Percentiles rank a stretch among this genome's conserved stretches.
phyloP scores from a whole-genome alignment of 441 rosid species.

The Croton setiger region DNA sequence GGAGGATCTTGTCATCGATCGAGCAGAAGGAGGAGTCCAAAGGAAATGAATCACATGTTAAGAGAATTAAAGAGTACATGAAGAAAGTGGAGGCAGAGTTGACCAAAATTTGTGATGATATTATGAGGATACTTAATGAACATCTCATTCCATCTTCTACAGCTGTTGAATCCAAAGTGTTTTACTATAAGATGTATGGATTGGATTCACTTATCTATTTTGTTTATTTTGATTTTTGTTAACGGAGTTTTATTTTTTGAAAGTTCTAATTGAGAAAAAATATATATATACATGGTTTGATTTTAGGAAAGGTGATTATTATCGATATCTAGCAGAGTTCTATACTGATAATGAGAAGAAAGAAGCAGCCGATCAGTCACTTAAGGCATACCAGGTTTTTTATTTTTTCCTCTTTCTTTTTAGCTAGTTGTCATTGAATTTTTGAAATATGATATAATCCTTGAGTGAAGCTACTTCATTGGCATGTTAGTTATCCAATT shows the following conservation, averaged over 20 bases:
- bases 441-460: neutral
- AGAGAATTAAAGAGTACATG: slow-evolving; percentile 30
- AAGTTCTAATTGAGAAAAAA: neutral
- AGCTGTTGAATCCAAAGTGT: slow-evolving; percentile 26
- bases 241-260: neutral
- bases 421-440: neutral
- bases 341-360: slow-evolving; percentile 42
- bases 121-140: slow-evolving; percentile 19
- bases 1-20: slow-evolving; percentile 34
- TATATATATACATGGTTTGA: neutral
- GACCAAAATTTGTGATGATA: slow-evolving; percentile 22
- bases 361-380: slow-evolving; percentile 52
- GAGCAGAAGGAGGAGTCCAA: slow-evolving; percentile 32
- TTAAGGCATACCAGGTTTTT: slow-evolving; percentile 47
- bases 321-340: slow-evolving; percentile 49
- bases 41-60: slow-evolving; percentile 27
- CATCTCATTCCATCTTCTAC: slow-evolving; percentile 23
- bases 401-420: neutral
- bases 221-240: neutral
- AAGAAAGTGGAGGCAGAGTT: slow-evolving; percentile 24
- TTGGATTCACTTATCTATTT: neutral
- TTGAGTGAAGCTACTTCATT: neutral
- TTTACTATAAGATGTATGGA: slow-evolving; percentile 27
- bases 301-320: slow-evolving; percentile 59
- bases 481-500: neutral